A percentile compares a stretch with the other conserved stretches of the same genome.
phyloP scores from a whole-genome alignment of 352 stramenopile species.

The Pythium periplocum region DNA sequence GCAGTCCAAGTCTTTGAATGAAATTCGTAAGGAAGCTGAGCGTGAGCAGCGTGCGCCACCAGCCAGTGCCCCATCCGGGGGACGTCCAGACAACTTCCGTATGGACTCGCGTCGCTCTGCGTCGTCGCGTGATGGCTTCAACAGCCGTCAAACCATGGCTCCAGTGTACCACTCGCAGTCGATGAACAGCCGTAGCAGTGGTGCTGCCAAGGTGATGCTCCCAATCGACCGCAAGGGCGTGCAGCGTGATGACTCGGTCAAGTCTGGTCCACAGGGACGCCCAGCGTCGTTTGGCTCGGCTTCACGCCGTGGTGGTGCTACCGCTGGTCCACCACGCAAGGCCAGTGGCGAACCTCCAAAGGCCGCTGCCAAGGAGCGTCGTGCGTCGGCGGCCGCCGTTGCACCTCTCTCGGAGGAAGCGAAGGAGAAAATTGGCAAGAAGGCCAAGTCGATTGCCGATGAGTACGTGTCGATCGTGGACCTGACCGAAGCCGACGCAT shows the following conservation, averaged over 20 bases:
- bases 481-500: constrained; percentile 59
- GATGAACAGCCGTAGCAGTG: constrained; percentile 21
- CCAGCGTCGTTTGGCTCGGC: constrained; percentile 21
- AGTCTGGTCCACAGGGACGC: constrained; percentile 17
- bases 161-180: constrained; percentile 22
- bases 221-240: constrained; percentile 11
- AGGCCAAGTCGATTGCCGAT: constrained; percentile 70
- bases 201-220: constrained; percentile 16
- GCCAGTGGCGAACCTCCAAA: background rate
- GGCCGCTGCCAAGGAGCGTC: constrained; percentile 2
- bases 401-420: constrained; percentile 48
- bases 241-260: constrained; percentile 21
- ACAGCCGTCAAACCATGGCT: constrained; percentile 15
- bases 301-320: constrained; percentile 4
- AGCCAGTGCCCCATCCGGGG: constrained; percentile 29
- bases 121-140: constrained; percentile 43
- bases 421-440: constrained; percentile 66
- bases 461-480: constrained; percentile 78
- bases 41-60: constrained; percentile 61
- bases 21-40: constrained; percentile 94
- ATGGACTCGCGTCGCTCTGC: constrained; percentile 18
- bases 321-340: background rate
- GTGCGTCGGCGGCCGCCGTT: constrained; percentile 3
- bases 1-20: constrained; percentile 92
- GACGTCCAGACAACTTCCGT: constrained; percentile 18